A percentile compares a stretch with the other conserved stretches of the same genome.
Evolutionary conservation across 1,284 basidiomycete species (phyloP).

Genomic region (Boletus subluridellus): DNA sequence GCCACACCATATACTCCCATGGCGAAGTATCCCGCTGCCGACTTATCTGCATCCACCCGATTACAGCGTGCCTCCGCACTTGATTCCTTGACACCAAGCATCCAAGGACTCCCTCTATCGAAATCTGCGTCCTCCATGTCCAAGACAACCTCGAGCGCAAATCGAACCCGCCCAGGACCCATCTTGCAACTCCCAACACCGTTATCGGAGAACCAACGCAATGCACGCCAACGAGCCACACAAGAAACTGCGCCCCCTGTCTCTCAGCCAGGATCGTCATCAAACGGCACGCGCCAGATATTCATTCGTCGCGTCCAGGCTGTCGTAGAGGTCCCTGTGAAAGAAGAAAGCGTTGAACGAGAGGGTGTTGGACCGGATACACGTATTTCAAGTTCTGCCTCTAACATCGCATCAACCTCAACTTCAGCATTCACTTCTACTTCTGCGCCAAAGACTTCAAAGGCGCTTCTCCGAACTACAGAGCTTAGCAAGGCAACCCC

Average conservation of each 20-base stretch:
- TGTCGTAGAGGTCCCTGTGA: slow-evolving; percentile 43
- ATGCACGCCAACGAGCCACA: slow-evolving; percentile 23
- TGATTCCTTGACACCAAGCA: slow-evolving; percentile 14
- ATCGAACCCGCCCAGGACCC: slow-evolving; percentile 12
- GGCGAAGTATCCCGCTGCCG: slow-evolving; percentile 14
- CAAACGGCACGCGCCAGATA: slow-evolving; percentile 22
- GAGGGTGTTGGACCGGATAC: slow-evolving; percentile 15
- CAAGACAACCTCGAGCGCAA: slow-evolving; percentile 11
- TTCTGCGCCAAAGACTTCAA: slow-evolving; percentile 11
- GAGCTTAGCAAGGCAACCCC: slow-evolving; percentile 4
- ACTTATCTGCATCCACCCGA: slow-evolving; percentile 21
- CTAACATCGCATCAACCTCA: slow-evolving; percentile 12
- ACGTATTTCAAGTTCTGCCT: slow-evolving; percentile 9
- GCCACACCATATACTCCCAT: slow-evolving; percentile 26
- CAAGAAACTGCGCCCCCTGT: slow-evolving; percentile 6
- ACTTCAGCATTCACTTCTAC: slow-evolving; percentile 10
- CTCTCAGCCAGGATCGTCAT: slow-evolving; percentile 7
- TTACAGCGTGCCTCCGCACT: slow-evolving; percentile 15
- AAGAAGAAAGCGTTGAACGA: slow-evolving; percentile 40
- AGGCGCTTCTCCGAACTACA: background rate
- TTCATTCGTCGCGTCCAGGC: slow-evolving; percentile 45
- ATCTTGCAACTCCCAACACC: slow-evolving; percentile 32
- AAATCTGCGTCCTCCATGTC: slow-evolving; percentile 12
- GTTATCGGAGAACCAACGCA: slow-evolving; percentile 32
- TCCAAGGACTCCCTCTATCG: slow-evolving; percentile 13